Evolutionary conservation across 345 rosid genomes (phyloP), one percentile per base, ranked within the genome.

Genomic region (Syzygium aromaticum): DNA sequence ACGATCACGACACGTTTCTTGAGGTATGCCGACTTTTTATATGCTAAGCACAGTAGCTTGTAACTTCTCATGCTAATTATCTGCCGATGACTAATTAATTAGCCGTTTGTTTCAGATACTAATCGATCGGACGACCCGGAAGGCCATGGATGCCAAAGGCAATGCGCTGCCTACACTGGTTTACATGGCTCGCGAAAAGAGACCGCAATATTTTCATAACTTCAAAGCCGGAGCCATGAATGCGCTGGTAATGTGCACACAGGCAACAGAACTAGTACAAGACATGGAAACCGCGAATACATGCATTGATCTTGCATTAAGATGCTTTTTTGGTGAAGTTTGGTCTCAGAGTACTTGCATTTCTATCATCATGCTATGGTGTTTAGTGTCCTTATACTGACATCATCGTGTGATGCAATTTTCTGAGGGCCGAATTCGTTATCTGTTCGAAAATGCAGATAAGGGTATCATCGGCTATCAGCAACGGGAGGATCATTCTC

Each of bases 211-310:
- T 92, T 91, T 86, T 84, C 98, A 96, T 88, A 91, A 96, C 88
- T 96, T 92, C 93, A 96, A 96, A 90, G 98, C 99, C 51, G 98
- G 99, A 88, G 94, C 98, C 51, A 94, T 96, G 95, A 96, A 96
- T 88, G 93, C 97, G 30, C 86, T 96, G 94, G 98, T 95, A 92
- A 78, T 14, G 73, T 54, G 27, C 57, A 51, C 38, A 6, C 14
- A 73, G 23, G 10, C 49, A 19, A 22, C 5, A 38, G 49, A 73
- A 73, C 82, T 38, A 73, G 49, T 0, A 33, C 11, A 73, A 3
- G 49, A 19, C 82, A 73, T 73, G 82, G 27, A 19, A 73, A 16
- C 82, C 27, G 7, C 1, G 49, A 73, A 38, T 38, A 5, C 82
- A 73, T 73, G 49, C 27, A 22, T 49, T 38, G 82, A 38, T 38